These are phyloP conservation scores for Copromyces sp. DNA, from an alignment of 495 filamentous ascomycete species.

Conservation along the genomic window DNA sequence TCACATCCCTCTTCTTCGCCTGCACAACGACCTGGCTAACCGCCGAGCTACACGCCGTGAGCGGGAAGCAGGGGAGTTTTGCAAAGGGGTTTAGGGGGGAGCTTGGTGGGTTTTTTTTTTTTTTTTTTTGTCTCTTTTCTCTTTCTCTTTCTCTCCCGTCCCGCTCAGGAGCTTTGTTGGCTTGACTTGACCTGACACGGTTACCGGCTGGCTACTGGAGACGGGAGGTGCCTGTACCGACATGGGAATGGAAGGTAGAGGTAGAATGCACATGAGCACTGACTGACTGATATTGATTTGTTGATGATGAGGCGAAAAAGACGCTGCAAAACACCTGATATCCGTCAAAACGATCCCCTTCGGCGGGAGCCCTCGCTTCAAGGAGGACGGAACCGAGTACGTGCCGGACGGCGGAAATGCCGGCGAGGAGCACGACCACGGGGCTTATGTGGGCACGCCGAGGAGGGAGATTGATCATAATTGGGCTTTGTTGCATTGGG, in stretches of 20 bases:
- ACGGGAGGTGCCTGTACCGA: too few relatives aligned
- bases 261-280: too few relatives aligned
- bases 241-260: too few relatives aligned
- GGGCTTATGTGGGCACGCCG: not conserved
- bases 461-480: conserved; percentile 3
- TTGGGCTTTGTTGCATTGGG: conserved; percentile 5
- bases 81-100: not conserved
- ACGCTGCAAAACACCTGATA: not conserved
- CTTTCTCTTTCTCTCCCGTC: not conserved
- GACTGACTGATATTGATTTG: not conserved
- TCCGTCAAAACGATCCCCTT: not conserved
- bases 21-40: conserved; percentile 1
- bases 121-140: not conserved
- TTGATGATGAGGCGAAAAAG: not conserved
- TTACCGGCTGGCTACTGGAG: too few relatives aligned
- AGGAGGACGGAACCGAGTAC: not conserved
- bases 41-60: not conserved
- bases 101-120: not conserved
- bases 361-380: not conserved
- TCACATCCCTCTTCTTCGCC: conserved; percentile 3
- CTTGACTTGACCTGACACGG: too few relatives aligned
- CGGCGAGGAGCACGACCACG: not conserved
- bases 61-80: not conserved
- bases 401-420: not conserved
- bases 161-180: too few relatives aligned